Base-by-base conservation (phyloP, 1,284 basidiomycete species). In the Marasmius sp. region DNA sequence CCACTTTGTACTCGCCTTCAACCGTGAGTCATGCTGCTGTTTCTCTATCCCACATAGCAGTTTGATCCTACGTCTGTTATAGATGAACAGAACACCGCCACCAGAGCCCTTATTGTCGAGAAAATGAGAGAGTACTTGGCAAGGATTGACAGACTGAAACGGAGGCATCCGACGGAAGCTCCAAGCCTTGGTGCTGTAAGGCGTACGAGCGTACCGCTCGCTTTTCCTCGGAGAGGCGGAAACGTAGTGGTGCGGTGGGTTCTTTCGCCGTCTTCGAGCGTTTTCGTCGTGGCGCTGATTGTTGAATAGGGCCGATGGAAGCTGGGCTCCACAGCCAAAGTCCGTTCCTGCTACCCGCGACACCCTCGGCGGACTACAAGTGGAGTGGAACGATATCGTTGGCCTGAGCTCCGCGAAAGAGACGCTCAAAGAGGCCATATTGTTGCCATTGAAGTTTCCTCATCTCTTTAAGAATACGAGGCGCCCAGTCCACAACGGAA, bases 121-220 rank as follows among this genome's bases (percentile, higher is more conserved):
- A 92, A 93, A 75, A 93, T 92, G 37, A 91, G 94, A 71, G 90
- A 94, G 11, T 85, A 85, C 66, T 94, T 93, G 93, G 92, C 94
- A 69, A 93, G 95, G 71, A 92, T 95, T 45, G 93, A 92, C 1
- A 93, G 93, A 41, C 81, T 95, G 27, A 87, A 89, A 66, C 86
- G 83, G 33, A 47, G 20, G 6, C 11, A 8, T 47, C 16, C 16
- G 7, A 43, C n/a, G 41, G 16, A n/a, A 8, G 16, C 45, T 8
- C 16, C 16, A 6, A n/a, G 11, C 20, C 8, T 14, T n/a, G 45
- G 45, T 18, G n/a, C 20, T n/a, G 45, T 14, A 20, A 16, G 45
- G 20, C 45, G 45, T 2, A 47, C 20, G 16, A 47, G 45, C 16
- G 45, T 47, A 8, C 45, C 45, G 20, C 45, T 20, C 20, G 45